phyloP scores from a whole-genome alignment of 2,329 filamentous ascomycete genomes.

The Monilinia vaccinii-corymbosi region DNA sequence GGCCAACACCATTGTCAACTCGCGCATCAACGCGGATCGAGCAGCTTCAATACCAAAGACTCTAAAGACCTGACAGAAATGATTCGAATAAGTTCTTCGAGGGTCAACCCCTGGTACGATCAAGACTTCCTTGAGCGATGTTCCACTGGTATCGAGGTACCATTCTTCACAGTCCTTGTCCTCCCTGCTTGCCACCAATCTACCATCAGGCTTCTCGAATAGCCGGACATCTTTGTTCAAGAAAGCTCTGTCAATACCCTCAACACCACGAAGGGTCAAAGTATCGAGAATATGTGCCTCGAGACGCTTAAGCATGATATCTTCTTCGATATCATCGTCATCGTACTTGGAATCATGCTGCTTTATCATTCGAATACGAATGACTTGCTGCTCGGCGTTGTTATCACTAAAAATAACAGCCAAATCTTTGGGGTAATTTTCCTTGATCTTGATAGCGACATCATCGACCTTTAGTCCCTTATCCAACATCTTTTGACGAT shows the following conservation, averaged over 20 bases:
- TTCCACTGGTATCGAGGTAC: slow-evolving; percentile 93
- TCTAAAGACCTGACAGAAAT: slow-evolving; percentile 87
- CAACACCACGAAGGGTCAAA: slow-evolving; percentile 81
- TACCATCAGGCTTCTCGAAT: slow-evolving; percentile 58
- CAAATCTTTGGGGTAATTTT: slow-evolving; percentile 75
- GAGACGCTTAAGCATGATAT: slow-evolving; percentile 85
- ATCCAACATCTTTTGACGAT: slow-evolving; percentile 89
- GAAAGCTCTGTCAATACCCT: slow-evolving; percentile 84
- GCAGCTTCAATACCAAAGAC: slow-evolving; percentile 96
- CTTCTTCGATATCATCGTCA: slow-evolving; percentile 68
- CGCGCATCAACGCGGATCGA: slow-evolving; percentile 74
- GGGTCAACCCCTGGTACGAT: slow-evolving; percentile 82
- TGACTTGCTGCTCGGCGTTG: slow-evolving; percentile 90
- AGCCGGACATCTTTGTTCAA: slow-evolving; percentile 72
- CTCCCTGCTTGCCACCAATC: slow-evolving; percentile 63
- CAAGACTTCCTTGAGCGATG: slow-evolving; percentile 74
- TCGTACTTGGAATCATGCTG: slow-evolving; percentile 66
- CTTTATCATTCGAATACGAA: slow-evolving; percentile 77
- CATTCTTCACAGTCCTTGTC: slow-evolving; percentile 77
- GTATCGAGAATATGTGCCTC: slow-evolving; percentile 88
- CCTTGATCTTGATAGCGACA: slow-evolving; percentile 81
- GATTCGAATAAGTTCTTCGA: slow-evolving; percentile 83
- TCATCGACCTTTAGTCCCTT: slow-evolving; percentile 88
- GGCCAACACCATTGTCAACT: slow-evolving; percentile 85
- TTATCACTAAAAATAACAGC: slow-evolving; percentile 96